Conservation (phyloP, 768 basidiomycete genomes). For the Termitomyces sp. region DNA sequence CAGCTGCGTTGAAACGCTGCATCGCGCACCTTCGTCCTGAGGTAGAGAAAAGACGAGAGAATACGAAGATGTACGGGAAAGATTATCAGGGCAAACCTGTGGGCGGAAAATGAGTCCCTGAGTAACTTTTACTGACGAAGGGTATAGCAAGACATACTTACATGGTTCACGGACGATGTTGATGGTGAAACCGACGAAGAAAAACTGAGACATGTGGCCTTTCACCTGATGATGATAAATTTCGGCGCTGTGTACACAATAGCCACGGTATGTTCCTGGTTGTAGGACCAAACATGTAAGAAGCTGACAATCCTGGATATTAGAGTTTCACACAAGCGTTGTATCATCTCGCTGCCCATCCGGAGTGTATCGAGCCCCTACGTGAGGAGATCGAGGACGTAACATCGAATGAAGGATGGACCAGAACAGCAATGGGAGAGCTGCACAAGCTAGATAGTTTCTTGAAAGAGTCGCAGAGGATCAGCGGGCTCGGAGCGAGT, state of each 20-base stretch:
- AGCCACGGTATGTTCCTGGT: constrained; percentile 27
- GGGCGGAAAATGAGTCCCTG: background rate
- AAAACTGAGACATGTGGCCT: constrained; percentile 24
- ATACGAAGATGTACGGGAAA: constrained; percentile 18
- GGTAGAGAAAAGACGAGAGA: constrained; percentile 21
- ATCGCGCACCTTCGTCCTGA: constrained; percentile 20
- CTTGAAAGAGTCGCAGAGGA: constrained; percentile 31
- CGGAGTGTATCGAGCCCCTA: constrained; percentile 27
- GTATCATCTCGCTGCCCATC: constrained; percentile 30
- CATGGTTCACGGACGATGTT: constrained; percentile 42
- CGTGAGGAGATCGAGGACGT: constrained; percentile 39
- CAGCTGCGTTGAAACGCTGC: background rate
- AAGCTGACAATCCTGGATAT: background rate
- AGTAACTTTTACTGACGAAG: background rate
- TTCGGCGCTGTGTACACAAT: constrained; percentile 41
- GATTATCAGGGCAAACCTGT: constrained; percentile 26
- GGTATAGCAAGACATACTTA: constrained; percentile 40
- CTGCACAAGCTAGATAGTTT: constrained; percentile 42
- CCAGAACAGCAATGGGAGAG: constrained; percentile 25
- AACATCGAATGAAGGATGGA: constrained; percentile 32
- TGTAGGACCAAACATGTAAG: too few species aligned
- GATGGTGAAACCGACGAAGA: constrained; percentile 19
- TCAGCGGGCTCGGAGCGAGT: constrained; percentile 23
- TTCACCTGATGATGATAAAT: constrained; percentile 33
- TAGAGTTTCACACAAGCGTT: constrained; percentile 33